These are phyloP conservation scores for Phylloboletellus chloephorus DNA, from an alignment of 1,284 basidiomycete species.

Conservation along the genomic window DNA sequence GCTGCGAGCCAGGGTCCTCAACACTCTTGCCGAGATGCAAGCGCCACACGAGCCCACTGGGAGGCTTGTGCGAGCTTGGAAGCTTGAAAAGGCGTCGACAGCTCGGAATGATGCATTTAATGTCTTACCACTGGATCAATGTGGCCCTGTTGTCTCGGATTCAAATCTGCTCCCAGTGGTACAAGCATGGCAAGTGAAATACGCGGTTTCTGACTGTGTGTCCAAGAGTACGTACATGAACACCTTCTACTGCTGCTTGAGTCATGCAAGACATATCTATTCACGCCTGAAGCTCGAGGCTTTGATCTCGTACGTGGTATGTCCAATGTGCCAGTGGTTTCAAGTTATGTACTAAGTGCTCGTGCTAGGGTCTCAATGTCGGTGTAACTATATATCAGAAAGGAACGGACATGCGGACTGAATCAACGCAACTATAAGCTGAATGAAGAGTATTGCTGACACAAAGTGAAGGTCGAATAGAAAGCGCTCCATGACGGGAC, in stretches of 20 bases:
- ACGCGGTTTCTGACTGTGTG: neutral
- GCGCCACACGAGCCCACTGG: too few species aligned
- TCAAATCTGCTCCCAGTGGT: neutral
- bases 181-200: neutral
- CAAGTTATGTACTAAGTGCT: neutral
- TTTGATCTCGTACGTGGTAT: too few species aligned
- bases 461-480: neutral
- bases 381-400: conserved; percentile 2
- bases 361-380: neutral
- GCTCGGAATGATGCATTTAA: conserved; percentile 1
- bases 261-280: too few species aligned
- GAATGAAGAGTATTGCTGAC: neutral
- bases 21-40: too few species aligned
- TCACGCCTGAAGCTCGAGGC: too few species aligned
- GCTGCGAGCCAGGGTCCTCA: too few species aligned
- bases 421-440: conserved; percentile 7
- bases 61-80: too few species aligned
- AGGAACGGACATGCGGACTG: conserved; percentile 8
- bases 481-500: neutral
- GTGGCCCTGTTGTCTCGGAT: conserved; percentile 9
- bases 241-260: neutral
- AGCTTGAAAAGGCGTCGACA: neutral
- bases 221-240: conserved; percentile 3
- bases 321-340: too few species aligned
- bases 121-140: conserved; percentile 8